Percentiles rank a stretch among this genome's conserved stretches.
These are phyloP conservation scores for Dimocarpus longan DNA, from an alignment of 345 rosid genomes.

Conservation along the genomic window DNA sequence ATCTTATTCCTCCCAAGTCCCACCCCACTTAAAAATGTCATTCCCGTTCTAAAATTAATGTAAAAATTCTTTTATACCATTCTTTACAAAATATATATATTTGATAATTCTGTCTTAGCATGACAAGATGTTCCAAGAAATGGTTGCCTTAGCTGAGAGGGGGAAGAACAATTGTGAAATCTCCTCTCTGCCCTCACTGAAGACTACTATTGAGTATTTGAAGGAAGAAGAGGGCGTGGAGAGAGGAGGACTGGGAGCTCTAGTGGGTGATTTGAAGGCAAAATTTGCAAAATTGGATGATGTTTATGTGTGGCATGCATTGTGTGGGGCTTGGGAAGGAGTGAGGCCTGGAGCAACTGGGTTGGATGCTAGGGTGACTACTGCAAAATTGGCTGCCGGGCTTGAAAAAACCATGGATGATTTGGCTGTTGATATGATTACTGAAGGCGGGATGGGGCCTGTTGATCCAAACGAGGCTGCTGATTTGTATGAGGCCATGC, in stretches of 20 bases:
- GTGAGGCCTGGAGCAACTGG: conserved; percentile 22
- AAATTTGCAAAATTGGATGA: conserved; percentile 19
- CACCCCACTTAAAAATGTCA: too few relatives aligned
- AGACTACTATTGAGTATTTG: conserved; percentile 7
- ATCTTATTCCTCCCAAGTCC: too few relatives aligned
- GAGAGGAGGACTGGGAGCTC: conserved; percentile 7
- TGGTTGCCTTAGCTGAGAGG: conserved; percentile 12
- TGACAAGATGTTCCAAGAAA: conserved; percentile 13
- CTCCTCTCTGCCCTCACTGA: background rate
- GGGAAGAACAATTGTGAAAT: background rate
- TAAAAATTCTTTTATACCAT: too few relatives aligned
- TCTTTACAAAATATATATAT: too few relatives aligned
- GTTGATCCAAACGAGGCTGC: conserved; percentile 29
- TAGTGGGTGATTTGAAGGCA: conserved; percentile 8
- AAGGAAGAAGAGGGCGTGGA: background rate
- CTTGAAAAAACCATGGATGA: conserved; percentile 18
- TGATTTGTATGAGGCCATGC: conserved; percentile 33
- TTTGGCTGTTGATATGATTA: conserved; percentile 19
- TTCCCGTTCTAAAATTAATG: too few relatives aligned
- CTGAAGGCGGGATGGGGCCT: conserved; percentile 27
- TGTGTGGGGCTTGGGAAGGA: conserved; percentile 38
- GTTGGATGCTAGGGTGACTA: conserved; percentile 18
- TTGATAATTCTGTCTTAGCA: too few relatives aligned
- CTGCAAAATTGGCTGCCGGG: conserved; percentile 14
- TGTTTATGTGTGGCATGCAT: conserved; percentile 34